A percentile compares a stretch with the other conserved stretches of the same genome.
These are phyloP conservation scores for Penicillium sp. DNA, from an alignment of 2,329 filamentous ascomycete species.

Conservation along the genomic window DNA sequence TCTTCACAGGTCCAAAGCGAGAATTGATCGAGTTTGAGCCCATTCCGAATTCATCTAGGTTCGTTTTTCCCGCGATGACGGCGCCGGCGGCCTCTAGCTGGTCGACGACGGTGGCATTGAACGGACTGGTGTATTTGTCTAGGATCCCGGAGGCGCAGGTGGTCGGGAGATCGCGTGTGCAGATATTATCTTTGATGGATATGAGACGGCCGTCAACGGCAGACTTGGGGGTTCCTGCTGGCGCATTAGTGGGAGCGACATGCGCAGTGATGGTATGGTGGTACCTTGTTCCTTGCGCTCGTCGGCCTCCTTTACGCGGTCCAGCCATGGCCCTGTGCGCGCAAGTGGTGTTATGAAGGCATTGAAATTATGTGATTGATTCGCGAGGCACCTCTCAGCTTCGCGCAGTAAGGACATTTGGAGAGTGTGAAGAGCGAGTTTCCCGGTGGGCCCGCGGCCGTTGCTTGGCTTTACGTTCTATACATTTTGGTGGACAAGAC, in stretches of 20 bases:
- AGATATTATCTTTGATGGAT: constrained; percentile 78
- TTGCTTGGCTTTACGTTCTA: background rate
- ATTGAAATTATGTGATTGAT: constrained; percentile 43
- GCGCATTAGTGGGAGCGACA: constrained; percentile 1
- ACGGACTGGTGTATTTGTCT: constrained; percentile 70
- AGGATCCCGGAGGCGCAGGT: constrained; percentile 83
- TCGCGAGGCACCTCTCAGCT: constrained; percentile 46
- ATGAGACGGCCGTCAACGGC: constrained; percentile 51
- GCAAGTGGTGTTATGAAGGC: constrained; percentile 44
- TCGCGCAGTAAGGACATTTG: constrained; percentile 49
- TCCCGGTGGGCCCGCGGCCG: constrained; percentile 19
- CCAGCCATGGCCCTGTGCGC: constrained; percentile 35
- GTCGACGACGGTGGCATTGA: constrained; percentile 77
- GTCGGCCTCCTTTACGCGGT: constrained; percentile 41
- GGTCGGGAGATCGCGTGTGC: constrained; percentile 65
- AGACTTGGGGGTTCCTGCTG: constrained; percentile 38
- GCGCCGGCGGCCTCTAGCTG: constrained; percentile 66
- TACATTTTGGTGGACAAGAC: no score
- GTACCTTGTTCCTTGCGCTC: constrained; percentile 38
- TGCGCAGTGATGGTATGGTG: background rate
- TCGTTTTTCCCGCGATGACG: constrained; percentile 74
- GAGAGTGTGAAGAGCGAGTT: constrained; percentile 11
- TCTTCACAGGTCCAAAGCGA: constrained; percentile 65
- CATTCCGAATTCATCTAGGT: constrained; percentile 97
- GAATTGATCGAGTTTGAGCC: constrained; percentile 78